Percentiles rank a stretch among this genome's conserved stretches.
phyloP scores from a whole-genome alignment of 305 asterid species.

The Solanum hybrid region DNA sequence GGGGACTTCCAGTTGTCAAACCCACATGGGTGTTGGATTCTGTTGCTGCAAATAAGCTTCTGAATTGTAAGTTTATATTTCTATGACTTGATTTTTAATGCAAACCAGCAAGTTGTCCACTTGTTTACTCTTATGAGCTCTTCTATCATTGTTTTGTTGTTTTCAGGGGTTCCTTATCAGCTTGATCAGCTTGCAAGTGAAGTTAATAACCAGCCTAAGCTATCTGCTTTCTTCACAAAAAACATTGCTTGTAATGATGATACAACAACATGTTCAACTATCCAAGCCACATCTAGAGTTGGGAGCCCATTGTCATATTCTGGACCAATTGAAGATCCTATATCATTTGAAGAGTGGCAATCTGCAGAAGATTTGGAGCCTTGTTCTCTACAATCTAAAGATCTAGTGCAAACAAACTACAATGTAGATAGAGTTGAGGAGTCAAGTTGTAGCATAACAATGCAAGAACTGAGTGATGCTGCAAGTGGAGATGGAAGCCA shows the following conservation, averaged over 20 bases:
- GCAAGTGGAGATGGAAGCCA: conserved; percentile 22
- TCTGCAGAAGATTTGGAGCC: conserved; percentile 27
- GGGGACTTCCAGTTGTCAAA: conserved; percentile 95
- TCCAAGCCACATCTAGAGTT: conserved; percentile 19
- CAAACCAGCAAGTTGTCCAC: neutral
- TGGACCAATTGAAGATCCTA: conserved; percentile 17
- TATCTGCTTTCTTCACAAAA: conserved; percentile 66
- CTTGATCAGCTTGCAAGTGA: conserved; percentile 72
- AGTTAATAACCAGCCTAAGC: conserved; percentile 59
- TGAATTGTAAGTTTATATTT: conserved; percentile 58
- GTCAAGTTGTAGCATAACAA: conserved; percentile 33
- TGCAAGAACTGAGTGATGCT: conserved; percentile 38
- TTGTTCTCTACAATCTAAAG: conserved; percentile 21
- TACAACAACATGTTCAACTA: conserved; percentile 18
- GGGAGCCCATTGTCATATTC: conserved; percentile 20
- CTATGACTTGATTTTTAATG: neutral
- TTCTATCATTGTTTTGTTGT: neutral
- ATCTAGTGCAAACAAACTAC: conserved; percentile 20
- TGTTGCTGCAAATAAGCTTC: conserved; percentile 72
- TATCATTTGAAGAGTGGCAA: conserved; percentile 26
- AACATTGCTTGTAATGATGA: conserved; percentile 25
- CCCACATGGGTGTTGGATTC: conserved; percentile 91
- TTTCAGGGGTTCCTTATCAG: conserved; percentile 83
- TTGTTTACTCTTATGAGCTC: neutral
- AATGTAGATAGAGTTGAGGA: conserved; percentile 29